Base-by-base conservation (phyloP, 2,329 filamentous ascomycete genomes). In the Aspergillus felis region DNA sequence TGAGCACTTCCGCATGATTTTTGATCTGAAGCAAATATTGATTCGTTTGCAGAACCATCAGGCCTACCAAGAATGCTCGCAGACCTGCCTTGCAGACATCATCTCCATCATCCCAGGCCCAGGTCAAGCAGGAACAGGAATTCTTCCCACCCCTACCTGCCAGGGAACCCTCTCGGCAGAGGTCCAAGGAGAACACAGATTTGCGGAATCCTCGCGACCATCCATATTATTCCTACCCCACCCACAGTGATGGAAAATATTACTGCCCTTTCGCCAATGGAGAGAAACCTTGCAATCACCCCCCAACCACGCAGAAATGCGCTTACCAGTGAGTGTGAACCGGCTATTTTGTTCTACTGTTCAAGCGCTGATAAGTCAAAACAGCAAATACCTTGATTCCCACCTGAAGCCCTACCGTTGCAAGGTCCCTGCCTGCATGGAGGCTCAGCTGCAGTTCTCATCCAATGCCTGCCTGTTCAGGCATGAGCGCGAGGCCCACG, bases 361-460 rank as follows among this genome's bases (percentile, higher is more conserved):
- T 44, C 28, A 35, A 25, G 55, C 28, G 61, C 68, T 65, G 65
- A 72, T 59, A 29, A 28, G 3, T 7, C 53, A 44, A 44, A 53
- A 51, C 72, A 96, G 92, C 84, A 97, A 97, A 83, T 96, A 94
- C 68, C 87, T 97, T 66, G 93, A 97, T 77, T 97, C 93, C 28
- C 93, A 97, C 78, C 77, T 97, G 71, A 96, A 95, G 84, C 93
- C 93, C 17, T 97, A 97, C 80, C 88, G 91, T 60, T 97, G 93
- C 88, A 95, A 94, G 85, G 83, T 88, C 64, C 82, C 87, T 61
- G 84, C 86, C 25, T 97, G 93, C 78, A 86, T 91, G 74, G 90
- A 91, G 71, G 86, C 91, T 63, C 87, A 90, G 55, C 95, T 97
- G 76, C 87, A 89, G 53, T 97, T 97, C 76, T 97, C 93, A 17